Percentiles rank a stretch among this genome's conserved stretches.
Conservation (phyloP, 139 green algal species). For the Limnomonas spitsbergensis region DNA sequence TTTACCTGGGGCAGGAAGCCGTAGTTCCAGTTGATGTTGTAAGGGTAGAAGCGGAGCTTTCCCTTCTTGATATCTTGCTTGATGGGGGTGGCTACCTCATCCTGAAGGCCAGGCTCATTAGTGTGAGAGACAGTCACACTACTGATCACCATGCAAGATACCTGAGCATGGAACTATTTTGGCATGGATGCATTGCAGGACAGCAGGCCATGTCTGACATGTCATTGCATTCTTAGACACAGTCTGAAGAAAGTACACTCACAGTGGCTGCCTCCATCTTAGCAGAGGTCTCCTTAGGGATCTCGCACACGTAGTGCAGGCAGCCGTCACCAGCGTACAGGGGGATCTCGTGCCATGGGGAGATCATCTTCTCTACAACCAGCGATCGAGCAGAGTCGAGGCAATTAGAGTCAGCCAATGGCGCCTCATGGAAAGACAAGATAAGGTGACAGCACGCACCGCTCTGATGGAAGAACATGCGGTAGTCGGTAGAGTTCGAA, state of each 20-base stretch:
- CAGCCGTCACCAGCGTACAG: slow-evolving; percentile 80
- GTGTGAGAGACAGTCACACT: too few relatives aligned
- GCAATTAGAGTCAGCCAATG: not conserved
- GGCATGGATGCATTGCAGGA: too few relatives aligned
- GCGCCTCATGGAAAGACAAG: too few relatives aligned
- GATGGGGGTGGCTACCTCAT: slow-evolving; percentile 93
- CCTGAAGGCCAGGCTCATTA: slow-evolving; percentile 61
- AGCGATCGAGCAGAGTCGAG: not conserved
- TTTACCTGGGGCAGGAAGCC: slow-evolving; percentile 82
- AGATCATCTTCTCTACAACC: slow-evolving; percentile 56
- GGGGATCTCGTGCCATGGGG: slow-evolving; percentile 97
- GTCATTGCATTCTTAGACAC: too few relatives aligned
- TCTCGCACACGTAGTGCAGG: slow-evolving; percentile 97
- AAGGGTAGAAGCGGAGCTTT: slow-evolving; percentile 97
- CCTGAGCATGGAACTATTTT: too few relatives aligned
- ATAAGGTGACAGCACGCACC: slow-evolving; percentile 31
- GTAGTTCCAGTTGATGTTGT: slow-evolving; percentile 99
- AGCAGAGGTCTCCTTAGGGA: slow-evolving; percentile 95
- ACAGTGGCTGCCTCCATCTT: slow-evolving; percentile 99
- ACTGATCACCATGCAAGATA: too few relatives aligned
- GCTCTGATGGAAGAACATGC: slow-evolving; percentile 80
- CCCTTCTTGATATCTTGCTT: slow-evolving; percentile 99
- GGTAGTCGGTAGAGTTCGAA: slow-evolving; percentile 20
- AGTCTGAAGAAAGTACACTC: slow-evolving; percentile 24
- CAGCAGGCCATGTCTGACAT: too few relatives aligned